A percentile compares a stretch with the other conserved stretches of the same genome.
Conservation (phyloP, 305 asterid species). For the Fraxinus angustifolia region DNA sequence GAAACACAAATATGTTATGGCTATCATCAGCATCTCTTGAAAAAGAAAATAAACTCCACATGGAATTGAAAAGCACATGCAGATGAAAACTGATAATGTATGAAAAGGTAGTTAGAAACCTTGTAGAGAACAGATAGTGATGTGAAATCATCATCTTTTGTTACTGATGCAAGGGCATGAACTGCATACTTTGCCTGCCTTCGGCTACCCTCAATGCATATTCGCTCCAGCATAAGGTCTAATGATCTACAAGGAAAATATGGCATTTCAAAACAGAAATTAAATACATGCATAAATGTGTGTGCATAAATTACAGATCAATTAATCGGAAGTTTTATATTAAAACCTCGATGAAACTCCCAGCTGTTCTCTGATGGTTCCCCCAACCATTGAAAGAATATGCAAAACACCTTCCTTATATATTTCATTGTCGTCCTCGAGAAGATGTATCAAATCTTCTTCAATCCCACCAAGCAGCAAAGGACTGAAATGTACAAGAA, state of each 20-base stretch:
- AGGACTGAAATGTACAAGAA: conserved; percentile 90
- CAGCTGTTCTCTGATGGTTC: conserved; percentile 82
- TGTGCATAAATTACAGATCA: neutral
- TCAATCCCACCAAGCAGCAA: conserved; percentile 78
- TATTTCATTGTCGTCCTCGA: conserved; percentile 94
- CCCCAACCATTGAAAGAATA: conserved; percentile 95
- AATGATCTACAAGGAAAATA: conserved; percentile 56
- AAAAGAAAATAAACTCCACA: conserved; percentile 17
- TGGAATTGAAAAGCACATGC: neutral
- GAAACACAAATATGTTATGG: neutral
- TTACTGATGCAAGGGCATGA: conserved; percentile 92
- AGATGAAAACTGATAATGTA: neutral
- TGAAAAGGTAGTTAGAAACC: conserved; percentile 41
- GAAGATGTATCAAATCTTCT: conserved; percentile 75
- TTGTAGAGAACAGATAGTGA: conserved; percentile 96
- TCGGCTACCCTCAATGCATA: conserved; percentile 95
- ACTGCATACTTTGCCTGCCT: conserved; percentile 99
- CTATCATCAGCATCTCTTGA: conserved; percentile 12
- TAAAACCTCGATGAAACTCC: conserved; percentile 84
- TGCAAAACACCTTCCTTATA: conserved; percentile 94
- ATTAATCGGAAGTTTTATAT: neutral
- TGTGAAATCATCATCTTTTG: conserved; percentile 93
- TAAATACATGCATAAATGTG: neutral
- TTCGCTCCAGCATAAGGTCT: conserved; percentile 91
- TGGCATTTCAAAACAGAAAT: neutral